These are phyloP conservation scores for Pleurotus sapidus DNA, from an alignment of 768 basidiomycete genomes.

Conservation along the genomic window DNA sequence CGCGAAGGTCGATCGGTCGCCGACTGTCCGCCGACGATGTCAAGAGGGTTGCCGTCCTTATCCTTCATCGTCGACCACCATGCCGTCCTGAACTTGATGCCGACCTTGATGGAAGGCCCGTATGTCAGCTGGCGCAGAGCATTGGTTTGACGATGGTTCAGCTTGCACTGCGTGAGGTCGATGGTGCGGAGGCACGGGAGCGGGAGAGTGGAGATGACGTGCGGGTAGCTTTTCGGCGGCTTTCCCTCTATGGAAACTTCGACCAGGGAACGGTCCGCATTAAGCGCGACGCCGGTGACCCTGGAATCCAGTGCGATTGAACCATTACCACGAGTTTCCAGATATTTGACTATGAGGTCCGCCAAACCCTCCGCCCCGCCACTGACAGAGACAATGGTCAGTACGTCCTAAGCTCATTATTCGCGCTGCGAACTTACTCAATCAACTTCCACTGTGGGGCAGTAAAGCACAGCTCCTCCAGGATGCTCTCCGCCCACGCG, in stretches of 20 bases:
- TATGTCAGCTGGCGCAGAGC: slow-evolving; percentile 29
- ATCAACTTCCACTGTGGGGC: slow-evolving; percentile 18
- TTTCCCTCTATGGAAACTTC: no score
- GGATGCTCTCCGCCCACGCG: slow-evolving; percentile 30
- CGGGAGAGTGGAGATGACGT: slow-evolving; percentile 31
- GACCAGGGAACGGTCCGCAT: no score
- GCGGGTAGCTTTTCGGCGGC: slow-evolving; percentile 5
- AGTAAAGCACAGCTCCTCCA: slow-evolving; percentile 24
- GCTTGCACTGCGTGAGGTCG: slow-evolving; percentile 17
- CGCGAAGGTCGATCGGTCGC: slow-evolving; percentile 38
- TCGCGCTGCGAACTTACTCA: no score
- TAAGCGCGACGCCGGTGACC: slow-evolving; percentile 11
- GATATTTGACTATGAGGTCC: slow-evolving; percentile 19
- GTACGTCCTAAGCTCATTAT: neutral
- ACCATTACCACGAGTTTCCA: slow-evolving; percentile 2
- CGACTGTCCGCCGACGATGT: slow-evolving; percentile 37
- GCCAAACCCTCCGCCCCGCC: slow-evolving; percentile 19
- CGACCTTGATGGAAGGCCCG: slow-evolving; percentile 30
- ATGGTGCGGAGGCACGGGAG: slow-evolving; percentile 25
- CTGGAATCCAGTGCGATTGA: slow-evolving; percentile 2
- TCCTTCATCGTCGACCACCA: slow-evolving; percentile 32
- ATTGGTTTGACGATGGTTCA: slow-evolving; percentile 26
- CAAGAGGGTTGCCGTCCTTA: slow-evolving; percentile 15
- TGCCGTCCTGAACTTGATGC: slow-evolving; percentile 29
- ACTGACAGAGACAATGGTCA: slow-evolving; percentile 5